Percentiles rank a stretch among this genome's conserved stretches.
Evolutionary conservation across 1,284 basidiomycete species (phyloP).

Genomic region (Nidula niveotomentosa): DNA sequence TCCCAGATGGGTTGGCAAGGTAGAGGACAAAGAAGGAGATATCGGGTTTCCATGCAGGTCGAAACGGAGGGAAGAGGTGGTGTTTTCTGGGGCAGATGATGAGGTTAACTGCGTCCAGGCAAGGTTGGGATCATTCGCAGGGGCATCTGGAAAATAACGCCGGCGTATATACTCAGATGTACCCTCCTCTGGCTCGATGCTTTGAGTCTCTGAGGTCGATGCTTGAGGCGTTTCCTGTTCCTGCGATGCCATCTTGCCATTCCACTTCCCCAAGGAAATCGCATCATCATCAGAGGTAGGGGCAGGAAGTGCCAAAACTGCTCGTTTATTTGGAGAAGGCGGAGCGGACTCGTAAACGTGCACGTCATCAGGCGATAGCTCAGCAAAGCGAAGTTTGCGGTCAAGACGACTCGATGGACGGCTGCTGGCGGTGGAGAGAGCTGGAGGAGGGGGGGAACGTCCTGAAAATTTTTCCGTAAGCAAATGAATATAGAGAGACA

Average conservation of each 20-base stretch:
- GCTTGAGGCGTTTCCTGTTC: no score
- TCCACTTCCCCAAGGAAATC: conserved; percentile 55
- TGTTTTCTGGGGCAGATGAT: conserved; percentile 17
- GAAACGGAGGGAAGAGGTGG: conserved; percentile 53
- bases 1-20: conserved; percentile 80
- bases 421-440: conserved; percentile 31
- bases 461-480: conserved; percentile 4
- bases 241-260: conserved; percentile 21
- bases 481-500: background rate
- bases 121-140: conserved; percentile 67
- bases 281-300: conserved; percentile 40
- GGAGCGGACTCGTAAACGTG: conserved; percentile 81
- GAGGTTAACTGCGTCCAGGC: conserved; percentile 67
- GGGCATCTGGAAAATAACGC: conserved; percentile 80
- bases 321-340: conserved; percentile 61
- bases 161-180: conserved; percentile 81
- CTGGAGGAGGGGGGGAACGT: conserved; percentile 35
- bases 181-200: conserved; percentile 56
- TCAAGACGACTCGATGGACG: conserved; percentile 44
- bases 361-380: conserved; percentile 47
- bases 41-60: conserved; percentile 75
- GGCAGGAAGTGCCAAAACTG: conserved; percentile 53
- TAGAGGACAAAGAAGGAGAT: conserved; percentile 43
- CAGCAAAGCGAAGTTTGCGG: conserved; percentile 43
- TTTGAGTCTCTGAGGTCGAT: background rate